phyloP scores from a whole-genome alignment of 352 stramenopile genomes.

The Pythium biforme region DNA sequence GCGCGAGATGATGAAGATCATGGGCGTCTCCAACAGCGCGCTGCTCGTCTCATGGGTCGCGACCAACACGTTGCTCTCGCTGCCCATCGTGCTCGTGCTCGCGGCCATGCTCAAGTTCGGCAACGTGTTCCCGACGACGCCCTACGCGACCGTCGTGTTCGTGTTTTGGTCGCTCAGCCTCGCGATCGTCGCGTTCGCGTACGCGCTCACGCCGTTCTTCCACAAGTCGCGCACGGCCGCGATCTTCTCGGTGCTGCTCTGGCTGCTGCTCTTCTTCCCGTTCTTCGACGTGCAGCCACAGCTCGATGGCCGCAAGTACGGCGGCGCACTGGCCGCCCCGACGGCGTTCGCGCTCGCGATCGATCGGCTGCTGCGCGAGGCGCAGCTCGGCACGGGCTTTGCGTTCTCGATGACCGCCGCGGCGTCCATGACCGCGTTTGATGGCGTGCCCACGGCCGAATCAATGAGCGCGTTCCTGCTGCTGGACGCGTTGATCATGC shows the following conservation, averaged over 20 bases:
- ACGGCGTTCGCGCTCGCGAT: conserved; percentile 68
- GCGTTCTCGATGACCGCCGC: conserved; percentile 23
- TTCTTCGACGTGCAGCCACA: conserved; percentile 63
- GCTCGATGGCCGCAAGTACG: conserved; percentile 36
- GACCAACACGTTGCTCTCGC: conserved; percentile 46
- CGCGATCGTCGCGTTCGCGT: conserved; percentile 61
- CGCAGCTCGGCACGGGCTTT: conserved; percentile 59
- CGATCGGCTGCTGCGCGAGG: conserved; percentile 54
- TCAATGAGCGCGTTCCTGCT: too few relatives aligned
- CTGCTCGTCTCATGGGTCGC: conserved; percentile 66
- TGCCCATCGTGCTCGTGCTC: conserved; percentile 29
- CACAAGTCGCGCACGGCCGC: conserved; percentile 62
- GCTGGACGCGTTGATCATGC: conserved; percentile 55
- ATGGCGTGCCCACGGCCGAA: too few relatives aligned
- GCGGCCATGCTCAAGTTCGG: conserved; percentile 51
- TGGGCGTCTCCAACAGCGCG: conserved; percentile 64
- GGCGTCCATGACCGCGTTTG: too few relatives aligned
- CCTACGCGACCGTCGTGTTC: conserved; percentile 57
- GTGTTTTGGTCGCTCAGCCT: conserved; percentile 66
- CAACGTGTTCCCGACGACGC: conserved; percentile 58
- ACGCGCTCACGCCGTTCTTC: conserved; percentile 68
- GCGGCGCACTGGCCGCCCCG: conserved; percentile 50
- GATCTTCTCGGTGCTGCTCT: conserved; percentile 63
- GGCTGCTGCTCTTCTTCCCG: conserved; percentile 73
- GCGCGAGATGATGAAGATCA: conserved; percentile 84